These are phyloP conservation scores for Suhomyces chickasaworum DNA, from an alignment of 1,139 yeast genomes.

Conservation along the genomic window DNA sequence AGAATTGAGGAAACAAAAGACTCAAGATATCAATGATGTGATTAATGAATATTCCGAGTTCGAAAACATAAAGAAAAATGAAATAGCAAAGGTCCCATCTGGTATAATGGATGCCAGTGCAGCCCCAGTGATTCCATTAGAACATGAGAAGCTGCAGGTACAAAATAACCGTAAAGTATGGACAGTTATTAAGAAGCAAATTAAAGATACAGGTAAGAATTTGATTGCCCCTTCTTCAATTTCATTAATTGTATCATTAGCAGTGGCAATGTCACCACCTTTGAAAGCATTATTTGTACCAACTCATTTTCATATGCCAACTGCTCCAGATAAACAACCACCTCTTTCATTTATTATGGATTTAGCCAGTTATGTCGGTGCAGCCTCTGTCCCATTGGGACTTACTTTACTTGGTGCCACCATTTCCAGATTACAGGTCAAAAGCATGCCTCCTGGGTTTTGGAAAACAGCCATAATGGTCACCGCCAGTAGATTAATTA, in stretches of 20 bases:
- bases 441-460: slow-evolving; percentile 63
- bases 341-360: slow-evolving; percentile 85
- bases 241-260: slow-evolving; percentile 61
- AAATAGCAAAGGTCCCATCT: slow-evolving; percentile 11
- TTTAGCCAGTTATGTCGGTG: slow-evolving; percentile 73
- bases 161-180: neutral
- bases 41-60: slow-evolving; percentile 62
- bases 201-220: slow-evolving; percentile 40
- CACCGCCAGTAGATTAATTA: slow-evolving; percentile 36
- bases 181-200: slow-evolving; percentile 1
- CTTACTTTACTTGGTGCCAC: slow-evolving; percentile 82
- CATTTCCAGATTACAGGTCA: slow-evolving; percentile 67
- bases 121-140: slow-evolving; percentile 16
- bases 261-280: slow-evolving; percentile 83
- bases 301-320: slow-evolving; percentile 35
- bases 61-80: slow-evolving; percentile 28
- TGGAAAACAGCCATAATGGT: slow-evolving; percentile 58
- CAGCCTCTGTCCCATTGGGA: slow-evolving; percentile 89
- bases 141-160: neutral
- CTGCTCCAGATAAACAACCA: slow-evolving; percentile 85
- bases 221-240: slow-evolving; percentile 71
- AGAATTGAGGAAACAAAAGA: slow-evolving; percentile 44
- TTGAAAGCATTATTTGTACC: slow-evolving; percentile 74
- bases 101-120: slow-evolving; percentile 17
- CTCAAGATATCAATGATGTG: slow-evolving; percentile 58